These are phyloP conservation scores for baker's yeast (Saccharomyces cerevisiae) DNA, from an alignment of 805 yeast genomes.

Conservation along the genomic window DNA sequence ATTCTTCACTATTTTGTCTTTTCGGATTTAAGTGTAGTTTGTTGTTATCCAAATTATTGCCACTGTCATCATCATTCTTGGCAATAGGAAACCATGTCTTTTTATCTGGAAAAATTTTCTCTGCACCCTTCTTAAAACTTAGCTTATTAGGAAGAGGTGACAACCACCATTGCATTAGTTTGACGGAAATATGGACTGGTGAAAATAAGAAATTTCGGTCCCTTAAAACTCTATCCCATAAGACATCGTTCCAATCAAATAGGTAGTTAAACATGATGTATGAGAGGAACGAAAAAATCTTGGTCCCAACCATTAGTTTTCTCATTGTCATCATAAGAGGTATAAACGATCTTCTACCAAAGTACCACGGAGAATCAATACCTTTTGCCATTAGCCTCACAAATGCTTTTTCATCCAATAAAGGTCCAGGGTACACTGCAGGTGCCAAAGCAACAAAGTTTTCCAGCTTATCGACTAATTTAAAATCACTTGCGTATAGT, in stretches of 20 bases:
- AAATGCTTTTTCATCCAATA: constrained; percentile 55
- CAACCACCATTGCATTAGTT: constrained; percentile 91
- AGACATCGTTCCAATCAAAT: constrained; percentile 76
- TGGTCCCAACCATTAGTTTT: constrained; percentile 37
- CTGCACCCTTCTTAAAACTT: constrained; percentile 36
- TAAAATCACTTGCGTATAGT: constrained; percentile 26
- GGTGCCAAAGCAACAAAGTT: constrained; percentile 78
- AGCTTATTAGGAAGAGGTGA: constrained; percentile 33
- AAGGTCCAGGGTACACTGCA: constrained; percentile 79
- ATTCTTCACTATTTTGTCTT: constrained; percentile 31
- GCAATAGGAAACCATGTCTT: constrained; percentile 44
- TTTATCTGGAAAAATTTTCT: constrained; percentile 43
- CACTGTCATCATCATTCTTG: background rate
- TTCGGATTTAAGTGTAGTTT: constrained; percentile 20
- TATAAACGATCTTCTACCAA: constrained; percentile 74
- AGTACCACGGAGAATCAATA: constrained; percentile 42
- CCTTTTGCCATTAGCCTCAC: constrained; percentile 53
- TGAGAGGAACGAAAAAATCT: constrained; percentile 55
- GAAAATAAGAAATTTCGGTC: constrained; percentile 76
- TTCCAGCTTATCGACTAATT: constrained; percentile 47
- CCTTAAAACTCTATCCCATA: constrained; percentile 65
- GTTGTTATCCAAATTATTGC: background rate
- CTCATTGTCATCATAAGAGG: constrained; percentile 65
- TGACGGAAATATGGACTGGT: constrained; percentile 73
- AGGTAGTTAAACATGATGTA: constrained; percentile 80